Evolutionary conservation across 2,329 filamentous ascomycete genomes (phyloP), one percentile per base, ranked within the genome.

Genomic region (Grosmannia serpens): DNA sequence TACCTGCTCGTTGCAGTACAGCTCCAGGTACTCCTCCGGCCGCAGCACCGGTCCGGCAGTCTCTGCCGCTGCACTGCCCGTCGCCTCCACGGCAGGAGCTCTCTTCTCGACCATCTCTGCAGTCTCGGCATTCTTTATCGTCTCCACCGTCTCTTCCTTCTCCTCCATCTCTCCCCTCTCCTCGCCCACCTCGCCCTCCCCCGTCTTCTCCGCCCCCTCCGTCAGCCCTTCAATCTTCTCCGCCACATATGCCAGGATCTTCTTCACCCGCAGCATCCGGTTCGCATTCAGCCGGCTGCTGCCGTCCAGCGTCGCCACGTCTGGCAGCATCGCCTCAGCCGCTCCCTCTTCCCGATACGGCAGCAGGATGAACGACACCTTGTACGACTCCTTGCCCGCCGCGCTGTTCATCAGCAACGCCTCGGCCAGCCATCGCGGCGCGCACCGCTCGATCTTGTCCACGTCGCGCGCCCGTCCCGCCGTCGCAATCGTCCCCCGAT

Each of bases 211-310:
- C n/a, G 24, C 53, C 9, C 29, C 49, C 27, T 31, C 50, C 9
- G 4, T 35, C 31, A 13, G 41, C 31, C 33, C 52, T 27, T 97
- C 92, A 59, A 99, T 92, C 58, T 91, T 82, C 71, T 99, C 94
- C 1, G 91, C 89, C 22, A 99, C 84, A 67, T 99, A 99, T 0
- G 85, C 84, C 59, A 97, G 74, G 26, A 99, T 94, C 77, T 99
- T 99, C 74, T 90, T 92, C 4, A 95, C 90, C 53, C 94, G 83
- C 55, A 99, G 78, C 94, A 99, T 97, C 58, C 92, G 84, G 68
- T 97, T 99, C 13, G 94, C 94, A 69, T 97, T 99, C 56, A 99
- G 79, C 27, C 94, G 86, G 64, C 91, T 92, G 70, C 92, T 95
- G 56, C 86, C 87, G 67, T 95, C 91, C 4, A 83, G 73, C 27